These are phyloP conservation scores for Aureobasidium sp. DNA, from an alignment of 2,329 filamentous ascomycete genomes.

Conservation along the genomic window DNA sequence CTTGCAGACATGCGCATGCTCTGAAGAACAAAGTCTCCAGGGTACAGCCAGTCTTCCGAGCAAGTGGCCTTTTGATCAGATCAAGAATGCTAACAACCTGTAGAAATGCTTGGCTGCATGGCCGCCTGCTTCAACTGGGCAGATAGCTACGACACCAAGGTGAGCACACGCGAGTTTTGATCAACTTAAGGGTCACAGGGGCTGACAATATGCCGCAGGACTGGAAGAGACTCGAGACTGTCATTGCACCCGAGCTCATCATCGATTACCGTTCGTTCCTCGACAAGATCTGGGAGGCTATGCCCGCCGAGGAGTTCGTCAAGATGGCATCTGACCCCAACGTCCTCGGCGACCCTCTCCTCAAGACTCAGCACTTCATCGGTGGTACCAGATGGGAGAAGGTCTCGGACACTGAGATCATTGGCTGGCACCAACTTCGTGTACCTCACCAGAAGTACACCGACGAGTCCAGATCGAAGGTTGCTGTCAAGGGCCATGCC, in stretches of 20 bases:
- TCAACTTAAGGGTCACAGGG: neutral
- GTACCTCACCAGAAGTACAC: constrained; percentile 51
- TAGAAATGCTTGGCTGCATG: constrained; percentile 31
- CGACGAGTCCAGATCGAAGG: constrained; percentile 38
- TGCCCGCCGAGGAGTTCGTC: constrained; percentile 48
- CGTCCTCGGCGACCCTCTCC: constrained; percentile 46
- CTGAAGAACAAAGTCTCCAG: neutral
- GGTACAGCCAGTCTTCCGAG: neutral
- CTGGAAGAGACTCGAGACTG: constrained; percentile 51
- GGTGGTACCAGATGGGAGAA: constrained; percentile 47
- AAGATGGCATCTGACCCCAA: constrained; percentile 43
- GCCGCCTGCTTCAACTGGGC: constrained; percentile 44
- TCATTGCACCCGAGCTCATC: constrained; percentile 54
- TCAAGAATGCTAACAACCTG: constrained; percentile 5
- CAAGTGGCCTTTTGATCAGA: neutral
- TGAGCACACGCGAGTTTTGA: constrained; percentile 10
- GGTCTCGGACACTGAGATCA: constrained; percentile 40
- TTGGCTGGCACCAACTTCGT: constrained; percentile 49
- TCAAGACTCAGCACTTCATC: constrained; percentile 52
- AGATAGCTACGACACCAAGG: constrained; percentile 57
- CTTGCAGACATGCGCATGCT: neutral
- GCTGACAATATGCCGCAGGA: constrained; percentile 29
- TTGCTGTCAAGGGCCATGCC: constrained; percentile 48
- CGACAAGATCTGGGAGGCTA: constrained; percentile 47
- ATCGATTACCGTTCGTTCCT: constrained; percentile 60